phyloP scores from a whole-genome alignment of 78 protist species.

The Kipferlia bialata region DNA sequence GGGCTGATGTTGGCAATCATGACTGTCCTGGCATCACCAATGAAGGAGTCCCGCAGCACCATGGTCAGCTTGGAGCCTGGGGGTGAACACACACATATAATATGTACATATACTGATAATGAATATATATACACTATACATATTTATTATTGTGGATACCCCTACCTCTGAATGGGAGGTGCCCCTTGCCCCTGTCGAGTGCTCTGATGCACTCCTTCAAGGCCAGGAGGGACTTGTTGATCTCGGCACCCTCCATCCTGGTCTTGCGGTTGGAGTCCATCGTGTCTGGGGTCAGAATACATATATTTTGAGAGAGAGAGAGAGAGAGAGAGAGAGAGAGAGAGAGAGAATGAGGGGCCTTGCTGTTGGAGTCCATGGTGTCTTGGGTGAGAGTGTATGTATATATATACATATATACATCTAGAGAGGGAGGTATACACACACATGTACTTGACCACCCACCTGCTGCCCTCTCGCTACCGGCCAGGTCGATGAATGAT shows the following conservation, averaged over 20 bases:
- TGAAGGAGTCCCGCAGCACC: slow-evolving; percentile 71
- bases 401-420: no score
- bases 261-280: slow-evolving; percentile 58
- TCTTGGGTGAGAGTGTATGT: no score
- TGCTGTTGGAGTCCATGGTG: not conserved
- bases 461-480: slow-evolving; percentile 37
- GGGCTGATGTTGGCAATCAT: slow-evolving; percentile 82
- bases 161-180: slow-evolving; percentile 80
- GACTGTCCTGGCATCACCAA: slow-evolving; percentile 67
- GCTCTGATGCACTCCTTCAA: slow-evolving; percentile 89
- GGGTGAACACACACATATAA: no score
- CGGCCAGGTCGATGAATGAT: slow-evolving; percentile 36
- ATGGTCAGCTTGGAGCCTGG: slow-evolving; percentile 51
- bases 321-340: slow-evolving; percentile 55
- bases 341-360: not conserved
- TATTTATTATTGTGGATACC: no score
- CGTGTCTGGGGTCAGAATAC: no score
- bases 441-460: no score
- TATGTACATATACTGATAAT: no score
- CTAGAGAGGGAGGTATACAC: no score
- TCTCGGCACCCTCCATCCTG: slow-evolving; percentile 79
- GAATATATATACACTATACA: no score
- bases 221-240: slow-evolving; percentile 74
- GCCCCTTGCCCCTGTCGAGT: slow-evolving; percentile 45
- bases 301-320: no score